phyloP scores from a whole-genome alignment of 495 filamentous ascomycete species.

The Melanomma pulvis-pyrius region DNA sequence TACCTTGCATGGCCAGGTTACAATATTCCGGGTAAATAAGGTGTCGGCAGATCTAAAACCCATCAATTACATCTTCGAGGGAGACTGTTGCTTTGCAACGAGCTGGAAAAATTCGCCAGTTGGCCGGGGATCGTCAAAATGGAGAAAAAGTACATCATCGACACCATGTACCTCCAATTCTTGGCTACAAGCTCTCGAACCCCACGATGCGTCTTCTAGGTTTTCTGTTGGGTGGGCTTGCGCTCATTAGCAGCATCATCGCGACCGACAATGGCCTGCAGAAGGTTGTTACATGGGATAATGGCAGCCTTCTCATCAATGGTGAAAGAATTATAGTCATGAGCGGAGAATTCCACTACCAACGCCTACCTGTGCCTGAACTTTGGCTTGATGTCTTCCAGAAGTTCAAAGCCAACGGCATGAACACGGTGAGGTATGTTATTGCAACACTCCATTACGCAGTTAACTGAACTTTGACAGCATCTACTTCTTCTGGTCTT shows the following conservation, averaged over 20 bases:
- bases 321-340: slow-evolving; percentile 26
- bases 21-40: not conserved
- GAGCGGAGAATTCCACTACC: slow-evolving; percentile 35
- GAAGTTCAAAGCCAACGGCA: slow-evolving; percentile 36
- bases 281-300: slow-evolving; percentile 32
- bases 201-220: slow-evolving; percentile 9
- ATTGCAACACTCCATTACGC: not conserved
- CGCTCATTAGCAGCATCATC: not conserved
- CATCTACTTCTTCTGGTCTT: slow-evolving; percentile 62
- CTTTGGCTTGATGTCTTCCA: slow-evolving; percentile 38
- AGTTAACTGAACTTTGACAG: slow-evolving; percentile 16
- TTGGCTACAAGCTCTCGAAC: not conserved
- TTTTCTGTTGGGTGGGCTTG: not conserved
- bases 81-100: not conserved
- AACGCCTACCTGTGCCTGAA: slow-evolving; percentile 32
- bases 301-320: slow-evolving; percentile 28
- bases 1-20: not conserved
- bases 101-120: not conserved
- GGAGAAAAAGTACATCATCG: not conserved
- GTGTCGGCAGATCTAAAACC: slow-evolving; percentile 1
- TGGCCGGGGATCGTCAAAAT: not conserved
- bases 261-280: slow-evolving; percentile 28
- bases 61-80: slow-evolving; percentile 11
- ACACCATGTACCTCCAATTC: not conserved
- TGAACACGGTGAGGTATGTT: slow-evolving; percentile 25